A percentile compares a stretch with the other conserved stretches of the same genome.
phyloP scores from a whole-genome alignment of 495 filamentous ascomycete species.

The Lasiosphaeria hispida region DNA sequence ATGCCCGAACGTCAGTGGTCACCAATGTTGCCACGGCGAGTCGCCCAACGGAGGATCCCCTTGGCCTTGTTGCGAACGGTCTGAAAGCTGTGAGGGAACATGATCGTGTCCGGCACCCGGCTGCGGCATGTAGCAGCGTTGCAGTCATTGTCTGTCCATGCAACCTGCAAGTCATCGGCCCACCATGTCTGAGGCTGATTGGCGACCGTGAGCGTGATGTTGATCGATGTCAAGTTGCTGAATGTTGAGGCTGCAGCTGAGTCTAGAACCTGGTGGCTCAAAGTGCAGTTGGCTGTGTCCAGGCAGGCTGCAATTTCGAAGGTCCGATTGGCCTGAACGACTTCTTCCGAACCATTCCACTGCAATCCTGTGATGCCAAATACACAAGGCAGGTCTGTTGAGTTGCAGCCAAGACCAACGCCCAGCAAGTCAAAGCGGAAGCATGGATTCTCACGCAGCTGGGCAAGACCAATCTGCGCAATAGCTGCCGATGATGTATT shows the following conservation, averaged over 20 bases:
- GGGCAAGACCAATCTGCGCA: constrained; percentile 37
- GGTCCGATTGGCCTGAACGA: constrained; percentile 24
- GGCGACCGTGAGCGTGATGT: constrained; percentile 31
- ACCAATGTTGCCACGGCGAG: constrained; percentile 8
- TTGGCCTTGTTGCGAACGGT: constrained; percentile 5
- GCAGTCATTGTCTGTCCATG: constrained; percentile 44
- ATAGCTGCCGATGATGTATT: constrained; percentile 21
- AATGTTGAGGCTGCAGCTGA: constrained; percentile 23
- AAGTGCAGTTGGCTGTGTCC: constrained; percentile 28
- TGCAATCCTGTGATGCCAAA: constrained; percentile 40
- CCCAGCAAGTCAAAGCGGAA: constrained; percentile 44
- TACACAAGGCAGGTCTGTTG: constrained; percentile 31
- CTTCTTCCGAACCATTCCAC: constrained; percentile 25
- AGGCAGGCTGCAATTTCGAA: constrained; percentile 37
- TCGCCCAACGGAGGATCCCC: constrained; percentile 23
- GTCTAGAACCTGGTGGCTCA: constrained; percentile 33
- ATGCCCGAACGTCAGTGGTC: not conserved
- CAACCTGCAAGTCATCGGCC: constrained; percentile 42
- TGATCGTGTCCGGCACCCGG: constrained; percentile 32
- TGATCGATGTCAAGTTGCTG: constrained; percentile 39
- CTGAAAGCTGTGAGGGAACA: constrained; percentile 4
- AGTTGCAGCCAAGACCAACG: constrained; percentile 41
- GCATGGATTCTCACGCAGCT: constrained; percentile 32
- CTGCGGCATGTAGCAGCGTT: constrained; percentile 37
- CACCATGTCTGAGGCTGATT: constrained; percentile 36